Conservation (phyloP, 805 yeast species). For the Candida adriatica region DNA sequence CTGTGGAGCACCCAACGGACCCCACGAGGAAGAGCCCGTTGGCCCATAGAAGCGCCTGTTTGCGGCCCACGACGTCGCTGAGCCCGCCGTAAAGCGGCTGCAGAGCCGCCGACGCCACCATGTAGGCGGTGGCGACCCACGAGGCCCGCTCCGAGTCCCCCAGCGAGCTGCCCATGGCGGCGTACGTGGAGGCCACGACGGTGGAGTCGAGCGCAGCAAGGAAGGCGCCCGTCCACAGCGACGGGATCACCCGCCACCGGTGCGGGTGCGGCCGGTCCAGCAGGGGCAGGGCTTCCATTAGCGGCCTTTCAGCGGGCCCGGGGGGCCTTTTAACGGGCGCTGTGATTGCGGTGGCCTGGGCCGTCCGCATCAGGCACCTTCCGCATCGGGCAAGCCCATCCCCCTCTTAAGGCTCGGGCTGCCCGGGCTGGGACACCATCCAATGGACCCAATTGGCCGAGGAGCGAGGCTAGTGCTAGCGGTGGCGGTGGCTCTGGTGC, state of each 20-base stretch:
- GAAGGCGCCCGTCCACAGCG: conserved; percentile 34
- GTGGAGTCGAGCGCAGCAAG: conserved; percentile 43
- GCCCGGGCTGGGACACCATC: too few species aligned
- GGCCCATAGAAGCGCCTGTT: conserved; percentile 30
- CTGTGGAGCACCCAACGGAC: conserved; percentile 30
- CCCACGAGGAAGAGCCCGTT: conserved; percentile 28
- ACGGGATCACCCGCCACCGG: conserved; percentile 24
- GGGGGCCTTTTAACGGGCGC: too few species aligned
- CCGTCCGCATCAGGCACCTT: too few species aligned
- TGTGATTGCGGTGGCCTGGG: too few species aligned
- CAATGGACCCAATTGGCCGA: too few species aligned
- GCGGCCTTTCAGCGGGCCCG: too few species aligned
- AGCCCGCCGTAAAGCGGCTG: conserved; percentile 37
- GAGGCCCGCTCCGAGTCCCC: conserved; percentile 30
- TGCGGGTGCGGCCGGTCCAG: conserved; percentile 4
- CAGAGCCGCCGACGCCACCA: conserved; percentile 34
- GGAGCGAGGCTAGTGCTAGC: too few species aligned
- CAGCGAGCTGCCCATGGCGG: conserved; percentile 38
- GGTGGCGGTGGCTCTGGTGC: too few species aligned
- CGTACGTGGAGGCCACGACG: conserved; percentile 41
- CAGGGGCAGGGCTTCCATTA: too few species aligned
- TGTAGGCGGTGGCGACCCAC: conserved; percentile 37
- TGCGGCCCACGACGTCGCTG: conserved; percentile 33
- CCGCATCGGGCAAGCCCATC: too few species aligned
- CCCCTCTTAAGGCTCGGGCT: too few species aligned